phyloP scores from a whole-genome alignment of 768 basidiomycete genomes.

The Serpula lacrymans region DNA sequence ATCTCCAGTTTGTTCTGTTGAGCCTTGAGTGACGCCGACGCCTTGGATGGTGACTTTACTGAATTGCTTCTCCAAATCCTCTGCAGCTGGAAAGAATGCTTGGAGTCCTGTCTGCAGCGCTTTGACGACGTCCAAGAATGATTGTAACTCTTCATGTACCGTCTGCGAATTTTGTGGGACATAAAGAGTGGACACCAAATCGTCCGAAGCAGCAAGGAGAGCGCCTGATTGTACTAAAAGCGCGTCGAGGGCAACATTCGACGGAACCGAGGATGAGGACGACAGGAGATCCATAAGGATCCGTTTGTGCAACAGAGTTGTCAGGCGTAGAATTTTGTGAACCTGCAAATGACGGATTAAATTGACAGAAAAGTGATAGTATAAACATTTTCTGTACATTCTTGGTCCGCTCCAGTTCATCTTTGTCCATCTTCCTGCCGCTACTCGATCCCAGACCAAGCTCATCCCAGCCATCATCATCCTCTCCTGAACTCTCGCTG shows the following conservation, averaged over 20 bases:
- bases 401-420: slow-evolving; percentile 55
- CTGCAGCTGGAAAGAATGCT: slow-evolving; percentile 18
- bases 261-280: slow-evolving; percentile 19
- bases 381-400: slow-evolving; percentile 44
- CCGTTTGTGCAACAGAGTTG: slow-evolving; percentile 59
- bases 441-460: slow-evolving; percentile 46
- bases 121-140: slow-evolving; percentile 35
- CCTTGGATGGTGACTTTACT: slow-evolving; percentile 17
- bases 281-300: slow-evolving; percentile 51
- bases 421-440: slow-evolving; percentile 38
- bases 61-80: slow-evolving; percentile 23
- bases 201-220: slow-evolving; percentile 57
- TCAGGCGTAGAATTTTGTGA: slow-evolving; percentile 57
- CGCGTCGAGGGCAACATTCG: slow-evolving; percentile 41
- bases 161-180: slow-evolving; percentile 51
- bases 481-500: slow-evolving; percentile 21
- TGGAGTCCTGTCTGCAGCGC: slow-evolving; percentile 30
- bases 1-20: neutral
- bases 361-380: slow-evolving; percentile 3
- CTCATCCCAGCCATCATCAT: slow-evolving; percentile 64
- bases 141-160: slow-evolving; percentile 36
- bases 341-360: slow-evolving; percentile 36
- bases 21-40: neutral
- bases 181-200: slow-evolving; percentile 65
- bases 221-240: slow-evolving; percentile 48